These are phyloP conservation scores for Nicotiana rustica DNA, from an alignment of 305 asterid species.

Conservation along the genomic window DNA sequence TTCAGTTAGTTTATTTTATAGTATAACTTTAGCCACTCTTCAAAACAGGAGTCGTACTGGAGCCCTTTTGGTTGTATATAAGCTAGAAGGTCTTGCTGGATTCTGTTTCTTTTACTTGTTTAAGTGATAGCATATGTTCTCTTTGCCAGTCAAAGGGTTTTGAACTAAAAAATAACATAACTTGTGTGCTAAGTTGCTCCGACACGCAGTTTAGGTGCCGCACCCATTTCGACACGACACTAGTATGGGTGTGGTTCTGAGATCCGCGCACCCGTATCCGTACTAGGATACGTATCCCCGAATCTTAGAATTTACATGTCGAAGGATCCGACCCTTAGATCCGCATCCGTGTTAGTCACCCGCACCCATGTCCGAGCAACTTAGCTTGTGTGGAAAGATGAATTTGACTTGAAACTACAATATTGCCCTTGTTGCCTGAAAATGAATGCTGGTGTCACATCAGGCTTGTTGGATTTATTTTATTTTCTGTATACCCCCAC, in stretches of 20 bases:
- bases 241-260: no score
- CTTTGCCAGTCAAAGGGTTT: neutral
- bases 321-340: no score
- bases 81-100: slow-evolving; percentile 9
- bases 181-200: neutral
- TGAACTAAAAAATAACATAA: slow-evolving; percentile 1
- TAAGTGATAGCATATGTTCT: slow-evolving; percentile 19
- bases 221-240: no score
- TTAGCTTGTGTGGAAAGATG: neutral
- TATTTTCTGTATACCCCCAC: neutral
- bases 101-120: slow-evolving; percentile 22
- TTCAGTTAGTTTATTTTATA: neutral
- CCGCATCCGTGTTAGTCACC: no score
- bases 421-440: neutral
- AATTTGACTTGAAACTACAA: neutral
- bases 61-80: slow-evolving; percentile 14
- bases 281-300: no score
- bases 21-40: neutral
- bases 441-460: neutral
- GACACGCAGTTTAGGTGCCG: no score
- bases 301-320: no score
- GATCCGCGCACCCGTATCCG: no score
- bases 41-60: neutral
- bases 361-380: no score
- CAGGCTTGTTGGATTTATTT: slow-evolving; percentile 9